Evolutionary conservation across 805 yeast species (phyloP).

Genomic region (Wickerhamiella shivajii): DNA sequence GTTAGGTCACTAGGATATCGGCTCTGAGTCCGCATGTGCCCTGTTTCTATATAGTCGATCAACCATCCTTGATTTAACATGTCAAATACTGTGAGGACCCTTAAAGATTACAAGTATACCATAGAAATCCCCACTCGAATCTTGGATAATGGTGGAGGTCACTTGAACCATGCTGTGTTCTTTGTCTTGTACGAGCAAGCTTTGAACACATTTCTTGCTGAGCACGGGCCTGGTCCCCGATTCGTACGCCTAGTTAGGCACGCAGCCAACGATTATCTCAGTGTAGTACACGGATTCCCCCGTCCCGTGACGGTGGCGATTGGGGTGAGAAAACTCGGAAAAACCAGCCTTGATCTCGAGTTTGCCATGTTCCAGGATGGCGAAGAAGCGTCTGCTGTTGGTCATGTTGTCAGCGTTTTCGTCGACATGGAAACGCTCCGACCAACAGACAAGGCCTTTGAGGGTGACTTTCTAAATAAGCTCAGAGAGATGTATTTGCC

Average conservation of each 20-base stretch:
- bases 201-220: conserved; percentile 1
- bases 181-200: conserved; percentile 7
- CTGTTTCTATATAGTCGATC: no score
- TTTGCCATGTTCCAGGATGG: conserved; percentile 20
- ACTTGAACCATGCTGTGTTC: conserved; percentile 6
- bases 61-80: no score
- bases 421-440: conserved; percentile 17
- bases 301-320: conserved; percentile 19
- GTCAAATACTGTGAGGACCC: background rate
- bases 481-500: no score
- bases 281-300: conserved; percentile 20
- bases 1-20: no score
- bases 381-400: conserved; percentile 19
- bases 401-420: conserved; percentile 20
- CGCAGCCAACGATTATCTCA: conserved; percentile 19
- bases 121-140: conserved; percentile 6
- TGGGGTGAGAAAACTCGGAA: conserved; percentile 18
- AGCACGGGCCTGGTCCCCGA: conserved; percentile 3
- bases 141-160: conserved; percentile 9
- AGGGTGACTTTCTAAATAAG: no score
- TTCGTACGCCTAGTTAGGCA: conserved; percentile 17
- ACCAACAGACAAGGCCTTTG: conserved; percentile 3
- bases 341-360: conserved; percentile 20
- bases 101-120: conserved; percentile 6
- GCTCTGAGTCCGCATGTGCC: no score